phyloP scores from a whole-genome alignment of 805 yeast species.

The Metschnikowia similis region DNA sequence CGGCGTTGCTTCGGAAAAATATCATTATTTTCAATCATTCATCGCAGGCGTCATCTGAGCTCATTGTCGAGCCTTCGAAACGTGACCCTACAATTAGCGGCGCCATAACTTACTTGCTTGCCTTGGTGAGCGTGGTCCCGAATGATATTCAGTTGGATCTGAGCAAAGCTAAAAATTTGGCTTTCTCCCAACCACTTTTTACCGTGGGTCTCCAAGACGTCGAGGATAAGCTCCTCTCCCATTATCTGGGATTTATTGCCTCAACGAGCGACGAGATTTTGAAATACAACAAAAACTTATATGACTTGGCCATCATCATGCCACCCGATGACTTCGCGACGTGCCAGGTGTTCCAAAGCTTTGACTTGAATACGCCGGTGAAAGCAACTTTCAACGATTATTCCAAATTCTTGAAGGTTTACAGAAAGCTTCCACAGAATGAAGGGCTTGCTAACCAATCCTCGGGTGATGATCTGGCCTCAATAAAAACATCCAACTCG shows the following conservation, averaged over 20 bases:
- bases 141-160: conserved; percentile 38
- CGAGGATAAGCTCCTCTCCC: conserved; percentile 20
- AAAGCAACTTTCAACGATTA: conserved; percentile 37
- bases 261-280: conserved; percentile 65
- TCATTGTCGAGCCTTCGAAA: conserved; percentile 6
- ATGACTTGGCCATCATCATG: conserved; percentile 41
- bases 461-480: conserved; percentile 26
- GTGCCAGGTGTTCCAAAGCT: conserved; percentile 10
- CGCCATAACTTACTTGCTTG: conserved; percentile 53
- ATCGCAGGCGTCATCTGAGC: conserved; percentile 7
- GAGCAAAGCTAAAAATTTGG: conserved; percentile 8
- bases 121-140: conserved; percentile 63
- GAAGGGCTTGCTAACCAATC: conserved; percentile 7
- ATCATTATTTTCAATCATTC: conserved; percentile 35
- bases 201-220: conserved; percentile 60
- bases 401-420: conserved; percentile 31
- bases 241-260: conserved; percentile 46
- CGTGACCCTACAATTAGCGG: conserved; percentile 22
- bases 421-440: conserved; percentile 19
- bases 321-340: conserved; percentile 9
- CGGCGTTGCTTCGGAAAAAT: conserved; percentile 53
- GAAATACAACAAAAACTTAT: conserved; percentile 47
- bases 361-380: conserved; percentile 11
- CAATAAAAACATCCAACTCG: conserved; percentile 29
- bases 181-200: conserved; percentile 49